Evolutionary conservation across 192 early-diverging fungal genomes (phyloP).

Genomic region (Coemansia sp.): DNA sequence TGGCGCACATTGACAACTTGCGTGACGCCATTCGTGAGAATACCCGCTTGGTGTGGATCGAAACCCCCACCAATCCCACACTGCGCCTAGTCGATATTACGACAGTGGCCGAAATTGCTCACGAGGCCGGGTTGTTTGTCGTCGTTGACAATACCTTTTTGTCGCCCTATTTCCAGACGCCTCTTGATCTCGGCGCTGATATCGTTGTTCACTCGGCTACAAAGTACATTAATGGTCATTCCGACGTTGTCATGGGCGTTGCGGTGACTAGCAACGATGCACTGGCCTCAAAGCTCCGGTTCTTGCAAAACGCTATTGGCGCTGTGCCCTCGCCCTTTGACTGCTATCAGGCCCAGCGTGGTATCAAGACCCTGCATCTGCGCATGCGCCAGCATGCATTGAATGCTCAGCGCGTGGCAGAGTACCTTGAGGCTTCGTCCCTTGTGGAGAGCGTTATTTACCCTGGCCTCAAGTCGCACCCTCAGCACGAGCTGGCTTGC

Average conservation of each 20-base stretch:
- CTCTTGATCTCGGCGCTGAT: conserved; percentile 90
- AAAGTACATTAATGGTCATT: conserved; percentile 99
- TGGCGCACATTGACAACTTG: conserved; percentile 65
- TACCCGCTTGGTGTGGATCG: conserved; percentile 81
- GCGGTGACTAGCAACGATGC: conserved; percentile 77
- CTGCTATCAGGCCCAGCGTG: conserved; percentile 91
- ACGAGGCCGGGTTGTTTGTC: conserved; percentile 62
- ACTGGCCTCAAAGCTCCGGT: conserved; percentile 72
- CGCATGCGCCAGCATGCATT: conserved; percentile 89
- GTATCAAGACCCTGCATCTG: conserved; percentile 92
- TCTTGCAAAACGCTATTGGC: conserved; percentile 97
- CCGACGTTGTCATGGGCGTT: conserved; percentile 97
- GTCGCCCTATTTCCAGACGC: conserved; percentile 87
- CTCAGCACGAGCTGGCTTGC: conserved; percentile 87
- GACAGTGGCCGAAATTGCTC: conserved; percentile 63
- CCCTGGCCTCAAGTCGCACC: conserved; percentile 87
- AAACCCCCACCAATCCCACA: conserved; percentile 88
- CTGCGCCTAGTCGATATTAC: conserved; percentile 77
- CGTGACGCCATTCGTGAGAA: conserved; percentile 63
- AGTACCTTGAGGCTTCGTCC: conserved; percentile 66
- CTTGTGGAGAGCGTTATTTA: conserved; percentile 87
- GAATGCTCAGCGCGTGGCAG: conserved; percentile 84
- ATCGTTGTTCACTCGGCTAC: conserved; percentile 97
- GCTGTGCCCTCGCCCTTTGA: conserved; percentile 96
- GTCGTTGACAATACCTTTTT: conserved; percentile 89